A percentile compares a stretch with the other conserved stretches of the same genome.
Evolutionary conservation across 73 alveolate species (phyloP).

Genomic region (Symbiodinium natans): DNA sequence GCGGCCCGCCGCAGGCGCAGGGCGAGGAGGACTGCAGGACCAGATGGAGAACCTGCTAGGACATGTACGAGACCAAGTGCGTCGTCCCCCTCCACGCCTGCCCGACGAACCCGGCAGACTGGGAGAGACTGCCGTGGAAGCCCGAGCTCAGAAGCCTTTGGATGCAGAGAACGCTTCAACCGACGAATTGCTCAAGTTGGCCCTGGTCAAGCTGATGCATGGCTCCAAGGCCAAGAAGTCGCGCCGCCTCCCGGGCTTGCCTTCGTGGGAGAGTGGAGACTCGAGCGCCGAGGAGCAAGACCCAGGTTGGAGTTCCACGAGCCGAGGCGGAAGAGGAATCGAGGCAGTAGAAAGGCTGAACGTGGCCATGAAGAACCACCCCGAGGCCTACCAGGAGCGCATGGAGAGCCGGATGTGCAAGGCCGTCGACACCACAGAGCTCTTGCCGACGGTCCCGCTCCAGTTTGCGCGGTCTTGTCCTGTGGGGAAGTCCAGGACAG

Average conservation of each 20-base stretch:
- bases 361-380: neutral
- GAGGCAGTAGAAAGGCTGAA: constrained; percentile 31
- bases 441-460: neutral
- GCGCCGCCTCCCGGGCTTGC: constrained; percentile 2
- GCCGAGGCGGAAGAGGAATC: constrained; percentile 42
- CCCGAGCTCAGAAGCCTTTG: too few relatives aligned
- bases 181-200: constrained; percentile 11
- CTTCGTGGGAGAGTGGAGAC: neutral
- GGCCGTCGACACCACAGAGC: neutral
- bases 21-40: neutral
- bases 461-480: neutral
- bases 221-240: too few relatives aligned
- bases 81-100: neutral
- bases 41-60: neutral
- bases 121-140: neutral
- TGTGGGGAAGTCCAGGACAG: neutral
- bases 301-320: constrained; percentile 17
- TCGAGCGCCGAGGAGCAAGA: neutral
- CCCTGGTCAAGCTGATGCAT: constrained; percentile 2
- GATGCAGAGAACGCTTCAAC: neutral
- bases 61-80: neutral
- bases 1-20: neutral
- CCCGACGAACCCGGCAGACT: constrained; percentile 43
- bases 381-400: neutral
- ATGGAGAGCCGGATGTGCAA: constrained; percentile 4